Evolutionary conservation across 768 basidiomycete species (phyloP), one percentile per base, ranked within the genome.

Genomic region (Pleurotus tuber-regium): DNA sequence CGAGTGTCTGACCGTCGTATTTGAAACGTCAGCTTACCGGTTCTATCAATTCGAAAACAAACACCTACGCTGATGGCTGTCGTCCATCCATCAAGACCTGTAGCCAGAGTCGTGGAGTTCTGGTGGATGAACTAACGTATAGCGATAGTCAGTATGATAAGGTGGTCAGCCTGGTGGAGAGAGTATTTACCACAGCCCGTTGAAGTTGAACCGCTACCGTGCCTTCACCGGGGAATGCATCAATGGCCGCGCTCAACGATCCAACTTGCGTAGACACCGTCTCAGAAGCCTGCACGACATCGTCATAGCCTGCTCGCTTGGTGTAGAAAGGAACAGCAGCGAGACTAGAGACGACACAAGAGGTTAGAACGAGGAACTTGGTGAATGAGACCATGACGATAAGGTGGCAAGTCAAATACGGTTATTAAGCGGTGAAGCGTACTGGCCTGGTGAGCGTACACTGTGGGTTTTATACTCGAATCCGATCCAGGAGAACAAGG

Each of bases 241-340:
- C 26, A 21, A 50, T 38, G 11, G 49, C 19, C n/a, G 14, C 26
- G 24, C 25, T 16, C n/a, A 50, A 36, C 9, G 49, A 23, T n/a
- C 21, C 36, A 19, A 50, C 49, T 16, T 50, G 35, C 2, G 35
- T 23, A 18, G 11, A 12, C 24, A 50, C 31, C 4, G 28, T 40
- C 19, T 26, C 29, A 21, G 40, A 39, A 28, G 28, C 31, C n/a
- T 14, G 35, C 14, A 39, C 23, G 21, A 50, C 24, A 14, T 50
- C 36, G 6, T 38, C 36, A 11, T 39, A 47, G n/a, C 16, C 36
- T 9, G 18, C 26, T 10, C 36, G 49, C 25, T 40, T 50, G 46
- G 31, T 47, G 29, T 31, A 19, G 46, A 47, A 47, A 8, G 46
- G 46, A 21, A 30, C 19, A 31, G 46, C 46, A 10, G 46, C 46